These are phyloP conservation scores for Ustulina deusta DNA, from an alignment of 2,329 filamentous ascomycete genomes.

Conservation along the genomic window DNA sequence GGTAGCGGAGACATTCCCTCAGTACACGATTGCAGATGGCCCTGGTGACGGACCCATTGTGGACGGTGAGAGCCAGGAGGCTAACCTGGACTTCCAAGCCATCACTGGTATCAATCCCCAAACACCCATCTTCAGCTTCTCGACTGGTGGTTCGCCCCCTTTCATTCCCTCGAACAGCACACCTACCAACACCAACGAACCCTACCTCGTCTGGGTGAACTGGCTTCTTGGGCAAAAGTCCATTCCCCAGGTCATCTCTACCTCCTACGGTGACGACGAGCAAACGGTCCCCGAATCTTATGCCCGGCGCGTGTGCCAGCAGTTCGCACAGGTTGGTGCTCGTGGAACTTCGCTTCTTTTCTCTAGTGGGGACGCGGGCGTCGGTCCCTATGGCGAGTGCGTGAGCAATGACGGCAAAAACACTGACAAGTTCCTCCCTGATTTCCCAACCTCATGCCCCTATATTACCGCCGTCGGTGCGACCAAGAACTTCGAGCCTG, in stretches of 20 bases:
- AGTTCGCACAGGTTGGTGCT: conserved; percentile 65
- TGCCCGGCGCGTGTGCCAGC: conserved; percentile 63
- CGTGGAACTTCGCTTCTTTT: conserved; percentile 65
- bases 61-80: conserved; percentile 45
- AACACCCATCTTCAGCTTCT: conserved; percentile 50
- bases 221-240: conserved; percentile 60
- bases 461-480: conserved; percentile 52
- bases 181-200: conserved; percentile 61
- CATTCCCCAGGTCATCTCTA: conserved; percentile 67
- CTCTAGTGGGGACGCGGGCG: conserved; percentile 63
- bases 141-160: conserved; percentile 51
- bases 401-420: conserved; percentile 68
- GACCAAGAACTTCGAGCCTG: conserved; percentile 51
- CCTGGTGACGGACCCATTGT: conserved; percentile 48
- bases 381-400: conserved; percentile 55
- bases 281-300: conserved; percentile 64
- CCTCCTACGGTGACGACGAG: conserved; percentile 71
- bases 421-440: conserved; percentile 63
- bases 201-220: conserved; percentile 66
- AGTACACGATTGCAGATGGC: conserved; percentile 52
- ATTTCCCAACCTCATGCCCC: conserved; percentile 63
- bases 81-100: conserved; percentile 50
- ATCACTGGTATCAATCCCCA: conserved; percentile 50
- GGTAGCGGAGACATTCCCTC: conserved; percentile 51
- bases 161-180: conserved; percentile 46